Conservation (phyloP, 2,329 filamentous ascomycete species). For the Fusarium oxysporum region DNA sequence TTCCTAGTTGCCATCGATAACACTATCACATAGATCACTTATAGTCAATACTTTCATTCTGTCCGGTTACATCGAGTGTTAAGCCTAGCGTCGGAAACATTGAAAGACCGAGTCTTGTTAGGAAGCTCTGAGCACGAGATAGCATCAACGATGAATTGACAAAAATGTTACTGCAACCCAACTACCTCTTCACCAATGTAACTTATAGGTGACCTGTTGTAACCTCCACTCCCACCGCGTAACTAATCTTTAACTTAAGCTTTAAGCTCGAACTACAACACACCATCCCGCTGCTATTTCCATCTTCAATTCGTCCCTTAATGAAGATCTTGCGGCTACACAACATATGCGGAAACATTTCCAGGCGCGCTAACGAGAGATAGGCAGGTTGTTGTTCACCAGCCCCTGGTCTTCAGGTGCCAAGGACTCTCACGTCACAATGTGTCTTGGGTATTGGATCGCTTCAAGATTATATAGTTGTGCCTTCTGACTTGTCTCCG, state of each 20-base stretch:
- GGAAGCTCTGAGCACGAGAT: background rate
- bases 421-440: conserved; percentile 4
- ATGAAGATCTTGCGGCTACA: conserved; percentile 6
- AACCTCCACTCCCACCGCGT: background rate
- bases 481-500: background rate
- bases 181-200: background rate
- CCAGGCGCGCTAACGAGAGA: conserved; percentile 12
- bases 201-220: background rate
- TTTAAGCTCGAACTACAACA: background rate
- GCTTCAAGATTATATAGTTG: conserved; percentile 7
- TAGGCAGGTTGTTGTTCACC: conserved; percentile 17
- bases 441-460: conserved; percentile 13
- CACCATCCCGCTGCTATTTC: conserved; percentile 4
- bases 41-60: background rate
- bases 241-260: background rate
- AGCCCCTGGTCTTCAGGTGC: conserved; percentile 1
- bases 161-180: background rate
- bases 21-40: background rate
- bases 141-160: background rate
- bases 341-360: background rate
- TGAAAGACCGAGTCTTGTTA: background rate
- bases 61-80: background rate
- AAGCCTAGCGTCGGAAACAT: background rate
- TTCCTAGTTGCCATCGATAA: background rate
- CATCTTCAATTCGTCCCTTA: background rate